These are phyloP conservation scores for Coprinopsis cinerea DNA, from an alignment of 768 basidiomycete species.

Conservation along the genomic window DNA sequence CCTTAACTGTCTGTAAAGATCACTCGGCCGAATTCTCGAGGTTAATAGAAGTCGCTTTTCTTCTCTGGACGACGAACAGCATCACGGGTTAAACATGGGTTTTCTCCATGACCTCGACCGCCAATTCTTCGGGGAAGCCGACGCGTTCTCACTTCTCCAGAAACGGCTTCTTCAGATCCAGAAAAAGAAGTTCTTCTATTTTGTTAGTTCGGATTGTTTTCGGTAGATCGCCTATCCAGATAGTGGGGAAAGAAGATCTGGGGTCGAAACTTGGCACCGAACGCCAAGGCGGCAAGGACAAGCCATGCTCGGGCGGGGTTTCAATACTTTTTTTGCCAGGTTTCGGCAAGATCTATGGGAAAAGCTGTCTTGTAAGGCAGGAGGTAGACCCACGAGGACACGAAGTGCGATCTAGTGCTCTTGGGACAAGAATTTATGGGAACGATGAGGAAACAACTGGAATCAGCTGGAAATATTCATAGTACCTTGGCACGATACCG, in stretches of 20 bases:
- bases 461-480: too few species aligned
- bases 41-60: background rate
- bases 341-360: background rate
- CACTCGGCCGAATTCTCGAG: constrained; percentile 1
- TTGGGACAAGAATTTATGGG: too few species aligned
- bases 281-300: background rate
- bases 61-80: background rate
- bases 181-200: background rate
- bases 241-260: background rate
- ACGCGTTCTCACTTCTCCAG: background rate
- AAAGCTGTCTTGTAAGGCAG: too few species aligned
- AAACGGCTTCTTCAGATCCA: background rate
- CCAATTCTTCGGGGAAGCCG: background rate
- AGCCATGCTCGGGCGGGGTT: background rate
- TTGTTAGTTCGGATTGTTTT: constrained; percentile 1
- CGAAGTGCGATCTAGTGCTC: too few species aligned
- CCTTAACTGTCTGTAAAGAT: background rate
- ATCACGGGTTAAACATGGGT: constrained; percentile 1
- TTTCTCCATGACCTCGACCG: background rate
- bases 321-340: background rate
- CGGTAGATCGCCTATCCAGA: background rate
- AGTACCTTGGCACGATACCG: too few species aligned
- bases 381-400: too few species aligned
- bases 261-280: background rate
- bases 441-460: too few species aligned